Evolutionary conservation across 768 basidiomycete genomes (phyloP), one percentile per base, ranked within the genome.

Genomic region (Naematelia encephala): DNA sequence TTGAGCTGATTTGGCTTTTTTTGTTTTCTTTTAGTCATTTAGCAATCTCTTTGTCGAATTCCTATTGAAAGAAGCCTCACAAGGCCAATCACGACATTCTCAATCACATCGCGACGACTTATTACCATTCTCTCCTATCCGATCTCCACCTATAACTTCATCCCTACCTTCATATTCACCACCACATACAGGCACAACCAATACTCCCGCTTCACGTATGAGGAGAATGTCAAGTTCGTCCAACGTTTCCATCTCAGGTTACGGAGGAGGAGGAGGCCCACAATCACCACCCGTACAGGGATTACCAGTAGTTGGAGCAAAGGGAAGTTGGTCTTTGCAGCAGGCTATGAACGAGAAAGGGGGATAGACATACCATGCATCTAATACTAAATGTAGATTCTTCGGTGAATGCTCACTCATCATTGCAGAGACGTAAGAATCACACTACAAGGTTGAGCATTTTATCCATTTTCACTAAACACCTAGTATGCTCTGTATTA

Each of bases 11-110:
- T n/a, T n/a, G n/a, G n/a, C 16, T 34, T 14, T 19, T 49, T n/a
- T 48, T 5, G 44, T 13, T 22, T 12, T 22, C 16, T 26, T 60
- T 12, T 64, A 98, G 93, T 94, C 91, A 0, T 99, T 99, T 80
- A 93, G 91, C 39, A 89, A 92, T 48, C 83, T 97, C 11, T 99
- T 92, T 87, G 94, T 99, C 48, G 96, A 99, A 77, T 99, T 94
- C 74, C 83, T 99, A 2, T 86, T 99, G 62, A 94, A 91, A 22
- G 94, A 99, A 80, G 87, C 92, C 0, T 81, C 83, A 43, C 79
- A 80, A 65, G 85, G 79, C 19, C 78, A 77, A 60, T 56, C 61
- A 0, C 26, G 57, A 11, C 49, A 53, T 27, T 58, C 61, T 12
- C 46, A 50, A 22, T 22, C 29, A 27, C 48, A n/a, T 12, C 47